Base-by-base conservation (phyloP, 768 basidiomycete genomes). In the Agrocybe praecox region DNA sequence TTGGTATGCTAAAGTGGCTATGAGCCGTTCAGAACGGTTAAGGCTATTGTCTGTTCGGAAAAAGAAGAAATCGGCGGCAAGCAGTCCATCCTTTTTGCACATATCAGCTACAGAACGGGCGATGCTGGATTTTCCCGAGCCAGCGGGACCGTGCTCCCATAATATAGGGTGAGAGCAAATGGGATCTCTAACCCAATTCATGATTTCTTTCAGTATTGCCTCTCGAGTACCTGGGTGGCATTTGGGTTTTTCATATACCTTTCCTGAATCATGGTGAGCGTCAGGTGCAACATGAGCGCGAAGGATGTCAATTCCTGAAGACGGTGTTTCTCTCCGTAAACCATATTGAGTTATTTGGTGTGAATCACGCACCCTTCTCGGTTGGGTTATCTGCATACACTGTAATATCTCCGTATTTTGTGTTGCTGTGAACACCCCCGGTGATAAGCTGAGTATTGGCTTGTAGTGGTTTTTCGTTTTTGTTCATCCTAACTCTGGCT, bases 11-110 rank as follows among this genome's bases (percentile, higher is more conserved):
- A 67, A 46, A 7, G 67, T 68, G 1, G 59, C 47, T 14, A 66
- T 49, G 18, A 68, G 50, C 9, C 24, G 29, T 2, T 52, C 53
- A 4, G 48, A 55, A 17, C 59, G 49, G 33, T 57, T 59, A 2
- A 57, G 61, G 1, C 34, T 26, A 8, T 36, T 23, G 2, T 43
- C 34, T 2, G 50, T 52, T 2, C 58, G 24, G 17, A 56, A 65
- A 50, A 67, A 67, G 57, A 67, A 67, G 47, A 67, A 67, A n/a
- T 52, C 53, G 1, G 52, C 58, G 4, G 53, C 55, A 0, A 65
- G 55, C 8, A 15, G 44, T 15, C 48, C 36, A 6, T 15, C 17
- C 3, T 52, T 52, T 34, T 7, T 47, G 26, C 2, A 7, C 42
- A 10, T 52, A 44, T 11, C 17, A 29, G 26, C 26, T 29, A 29